phyloP scores from a whole-genome alignment of 129 eudicot species.

The Tanacetum coccineum region DNA sequence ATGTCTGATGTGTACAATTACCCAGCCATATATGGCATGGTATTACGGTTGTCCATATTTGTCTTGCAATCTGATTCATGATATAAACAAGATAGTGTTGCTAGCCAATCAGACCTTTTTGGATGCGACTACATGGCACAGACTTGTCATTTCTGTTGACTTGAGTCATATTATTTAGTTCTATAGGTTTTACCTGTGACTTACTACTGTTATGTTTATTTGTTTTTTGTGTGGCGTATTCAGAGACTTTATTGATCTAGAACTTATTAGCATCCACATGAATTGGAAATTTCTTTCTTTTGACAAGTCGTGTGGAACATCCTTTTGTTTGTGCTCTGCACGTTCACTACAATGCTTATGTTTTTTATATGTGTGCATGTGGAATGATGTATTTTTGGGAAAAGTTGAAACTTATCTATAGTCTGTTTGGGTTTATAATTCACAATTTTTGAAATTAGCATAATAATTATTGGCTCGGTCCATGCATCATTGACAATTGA shows the following conservation, averaged over 20 bases:
- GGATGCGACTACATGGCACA: background rate
- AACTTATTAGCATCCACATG: constrained; percentile 5
- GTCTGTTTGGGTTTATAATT: background rate
- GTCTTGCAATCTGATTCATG: background rate
- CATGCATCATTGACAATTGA: background rate
- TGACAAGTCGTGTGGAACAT: background rate
- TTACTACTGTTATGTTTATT: background rate
- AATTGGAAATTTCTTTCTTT: background rate
- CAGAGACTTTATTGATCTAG: background rate
- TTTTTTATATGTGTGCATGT: background rate
- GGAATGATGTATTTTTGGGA: no score
- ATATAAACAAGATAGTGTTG: background rate
- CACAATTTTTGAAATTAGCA: background rate
- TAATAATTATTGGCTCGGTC: background rate
- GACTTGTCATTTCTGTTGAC: background rate
- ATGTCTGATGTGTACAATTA: background rate
- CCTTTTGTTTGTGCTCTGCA: constrained; percentile 3
- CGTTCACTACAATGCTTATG: background rate
- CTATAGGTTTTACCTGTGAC: constrained; percentile 5
- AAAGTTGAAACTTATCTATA: background rate
- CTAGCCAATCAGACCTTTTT: background rate
- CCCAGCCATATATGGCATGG: constrained; percentile 1
- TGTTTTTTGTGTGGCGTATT: background rate
- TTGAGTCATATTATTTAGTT: constrained; percentile 9
- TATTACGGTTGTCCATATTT: background rate